phyloP scores from a whole-genome alignment of 164 flowering plant species.

The Piper betle region DNA sequence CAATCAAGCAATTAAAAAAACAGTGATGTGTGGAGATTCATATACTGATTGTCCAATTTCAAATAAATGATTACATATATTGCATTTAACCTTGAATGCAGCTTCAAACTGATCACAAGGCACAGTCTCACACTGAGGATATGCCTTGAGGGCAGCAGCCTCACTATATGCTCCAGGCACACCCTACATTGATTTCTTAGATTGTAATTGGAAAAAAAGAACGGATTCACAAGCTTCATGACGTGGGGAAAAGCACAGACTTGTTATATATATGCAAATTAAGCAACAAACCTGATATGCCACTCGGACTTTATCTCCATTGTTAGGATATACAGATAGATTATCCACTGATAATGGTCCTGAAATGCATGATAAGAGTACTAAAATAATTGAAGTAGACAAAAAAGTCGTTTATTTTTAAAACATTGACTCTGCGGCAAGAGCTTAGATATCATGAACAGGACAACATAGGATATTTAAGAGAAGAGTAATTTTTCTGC shows the following conservation, averaged over 20 bases:
- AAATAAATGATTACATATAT: neutral
- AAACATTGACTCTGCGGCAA: neutral
- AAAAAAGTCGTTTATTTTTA: too few species aligned
- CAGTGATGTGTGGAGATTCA: neutral
- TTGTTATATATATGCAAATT: neutral
- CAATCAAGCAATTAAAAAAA: slow-evolving; percentile 1
- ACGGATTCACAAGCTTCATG: too few species aligned
- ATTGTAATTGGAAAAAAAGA: too few species aligned
- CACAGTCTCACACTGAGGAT: slow-evolving; percentile 54
- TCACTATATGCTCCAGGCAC: slow-evolving; percentile 51
- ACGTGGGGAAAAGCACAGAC: slow-evolving; percentile 5
- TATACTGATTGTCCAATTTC: neutral
- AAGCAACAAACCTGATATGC: slow-evolving; percentile 35
- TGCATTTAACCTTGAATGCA: slow-evolving; percentile 39
- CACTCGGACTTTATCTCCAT: slow-evolving; percentile 33
- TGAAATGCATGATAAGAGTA: slow-evolving; percentile 10
- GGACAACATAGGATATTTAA: too few species aligned
- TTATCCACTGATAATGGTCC: slow-evolving; percentile 41
- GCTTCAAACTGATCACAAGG: slow-evolving; percentile 64
- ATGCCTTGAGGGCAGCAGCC: slow-evolving; percentile 57
- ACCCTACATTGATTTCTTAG: slow-evolving; percentile 35
- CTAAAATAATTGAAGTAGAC: too few species aligned
- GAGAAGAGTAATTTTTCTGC: too few species aligned
- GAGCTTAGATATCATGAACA: too few species aligned
- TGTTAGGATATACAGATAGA: slow-evolving; percentile 17